Evolutionary conservation across 371 early-diverging fungal genomes (phyloP).

Genomic region (Mortierella sp.): DNA sequence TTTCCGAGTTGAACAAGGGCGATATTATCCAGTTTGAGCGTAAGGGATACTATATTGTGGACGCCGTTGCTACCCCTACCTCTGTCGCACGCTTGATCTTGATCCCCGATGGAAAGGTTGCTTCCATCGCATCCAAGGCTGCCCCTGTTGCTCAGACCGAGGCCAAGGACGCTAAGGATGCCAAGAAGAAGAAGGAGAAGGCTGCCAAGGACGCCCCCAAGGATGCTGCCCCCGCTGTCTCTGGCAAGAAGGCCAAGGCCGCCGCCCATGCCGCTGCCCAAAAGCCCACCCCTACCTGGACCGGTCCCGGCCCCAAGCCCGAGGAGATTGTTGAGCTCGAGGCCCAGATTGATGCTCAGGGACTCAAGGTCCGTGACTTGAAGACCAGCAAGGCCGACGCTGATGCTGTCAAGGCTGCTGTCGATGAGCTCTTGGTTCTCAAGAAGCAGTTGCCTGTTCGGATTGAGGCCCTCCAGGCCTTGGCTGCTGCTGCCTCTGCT

Average conservation of each 20-base stretch:
- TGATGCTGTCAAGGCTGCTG: conserved; percentile 55
- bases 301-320: conserved; percentile 63
- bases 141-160: conserved; percentile 53
- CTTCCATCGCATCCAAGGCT: conserved; percentile 85
- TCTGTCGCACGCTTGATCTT: conserved; percentile 79
- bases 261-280: conserved; percentile 48
- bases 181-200: conserved; percentile 56
- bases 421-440: conserved; percentile 59
- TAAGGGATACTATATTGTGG: conserved; percentile 97
- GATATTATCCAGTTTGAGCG: conserved; percentile 99
- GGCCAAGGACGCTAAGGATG: conserved; percentile 47
- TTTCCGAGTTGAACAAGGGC: conserved; percentile 70
- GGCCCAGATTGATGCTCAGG: conserved; percentile 63
- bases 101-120: conserved; percentile 96
- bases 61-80: conserved; percentile 68
- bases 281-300: conserved; percentile 52
- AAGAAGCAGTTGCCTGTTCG: conserved; percentile 62
- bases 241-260: conserved; percentile 56
- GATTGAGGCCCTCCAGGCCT: conserved; percentile 40
- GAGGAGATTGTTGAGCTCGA: conserved; percentile 65
- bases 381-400: conserved; percentile 69
- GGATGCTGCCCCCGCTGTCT: conserved; percentile 23
- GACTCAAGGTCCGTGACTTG: conserved; percentile 65
- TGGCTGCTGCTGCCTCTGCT: conserved; percentile 44
- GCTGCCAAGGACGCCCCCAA: conserved; percentile 19